These are phyloP conservation scores for Lineolata rhizophorae DNA, from an alignment of 495 filamentous ascomycete genomes.

Conservation along the genomic window DNA sequence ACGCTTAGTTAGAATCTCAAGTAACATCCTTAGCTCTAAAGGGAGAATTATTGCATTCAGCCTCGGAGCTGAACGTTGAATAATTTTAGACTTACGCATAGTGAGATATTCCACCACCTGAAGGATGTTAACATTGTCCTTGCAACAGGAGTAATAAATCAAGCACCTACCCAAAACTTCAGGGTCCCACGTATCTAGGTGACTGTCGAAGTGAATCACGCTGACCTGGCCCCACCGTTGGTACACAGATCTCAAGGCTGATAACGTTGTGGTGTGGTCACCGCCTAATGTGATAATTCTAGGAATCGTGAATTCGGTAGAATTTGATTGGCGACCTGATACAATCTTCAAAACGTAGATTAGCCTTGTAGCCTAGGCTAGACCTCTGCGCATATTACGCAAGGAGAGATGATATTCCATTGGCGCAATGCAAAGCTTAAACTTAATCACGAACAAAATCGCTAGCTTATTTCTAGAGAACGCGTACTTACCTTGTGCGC, in stretches of 20 bases:
- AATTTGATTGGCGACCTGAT: constrained; percentile 12
- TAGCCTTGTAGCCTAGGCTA: too few relatives aligned
- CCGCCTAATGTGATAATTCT: constrained; percentile 28
- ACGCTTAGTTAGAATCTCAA: neutral
- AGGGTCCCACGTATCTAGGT: constrained; percentile 31
- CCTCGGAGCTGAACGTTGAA: too few relatives aligned
- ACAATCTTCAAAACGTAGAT: constrained; percentile 13
- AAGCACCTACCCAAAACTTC: constrained; percentile 18
- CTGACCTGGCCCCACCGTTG: constrained; percentile 24
- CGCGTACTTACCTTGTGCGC: constrained; percentile 20
- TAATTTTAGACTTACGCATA: constrained; percentile 28
- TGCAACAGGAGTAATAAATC: neutral
- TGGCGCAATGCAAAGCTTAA: too few relatives aligned
- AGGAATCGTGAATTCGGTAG: constrained; percentile 14
- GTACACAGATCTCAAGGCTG: constrained; percentile 24
- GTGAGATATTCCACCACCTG: constrained; percentile 25
- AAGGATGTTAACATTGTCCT: constrained; percentile 1
- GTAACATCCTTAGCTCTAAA: too few relatives aligned
- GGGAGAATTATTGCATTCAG: too few relatives aligned
- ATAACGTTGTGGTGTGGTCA: constrained; percentile 29
- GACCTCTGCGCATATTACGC: too few relatives aligned
- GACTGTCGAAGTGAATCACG: constrained; percentile 32
- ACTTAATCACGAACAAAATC: neutral
- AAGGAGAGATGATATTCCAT: too few relatives aligned
- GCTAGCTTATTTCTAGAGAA: neutral